phyloP scores from a whole-genome alignment of 2,329 filamentous ascomycete genomes.

The Mycosphaerelloides madeirae region DNA sequence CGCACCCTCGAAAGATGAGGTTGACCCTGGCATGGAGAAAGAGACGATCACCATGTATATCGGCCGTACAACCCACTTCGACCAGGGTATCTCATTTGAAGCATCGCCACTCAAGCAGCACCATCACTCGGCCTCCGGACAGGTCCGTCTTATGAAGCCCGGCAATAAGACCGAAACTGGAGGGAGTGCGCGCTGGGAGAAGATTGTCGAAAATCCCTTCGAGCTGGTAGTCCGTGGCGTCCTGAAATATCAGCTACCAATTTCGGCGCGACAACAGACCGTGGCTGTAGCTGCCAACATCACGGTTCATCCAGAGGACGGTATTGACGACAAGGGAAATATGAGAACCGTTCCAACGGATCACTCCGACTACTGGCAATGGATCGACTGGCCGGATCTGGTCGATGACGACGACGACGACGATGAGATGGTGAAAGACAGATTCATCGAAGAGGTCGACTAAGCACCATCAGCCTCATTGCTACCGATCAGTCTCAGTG shows the following conservation, averaged over 20 bases:
- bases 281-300: slow-evolving; percentile 44
- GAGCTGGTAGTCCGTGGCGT: slow-evolving; percentile 89
- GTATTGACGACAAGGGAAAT: slow-evolving; percentile 23
- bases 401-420: slow-evolving; percentile 7
- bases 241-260: slow-evolving; percentile 70
- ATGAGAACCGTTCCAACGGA: slow-evolving; percentile 29
- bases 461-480: not conserved
- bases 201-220: slow-evolving; percentile 85
- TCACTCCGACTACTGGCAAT: slow-evolving; percentile 29
- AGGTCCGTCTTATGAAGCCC: slow-evolving; percentile 74
- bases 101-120: slow-evolving; percentile 78
- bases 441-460: slow-evolving; percentile 6
- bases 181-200: slow-evolving; percentile 82
- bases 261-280: slow-evolving; percentile 52
- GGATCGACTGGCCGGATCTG: slow-evolving; percentile 27
- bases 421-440: not conserved
- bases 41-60: slow-evolving; percentile 80
- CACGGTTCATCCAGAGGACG: slow-evolving; percentile 38
- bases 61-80: slow-evolving; percentile 81
- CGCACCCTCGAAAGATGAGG: slow-evolving; percentile 37
- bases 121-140: slow-evolving; percentile 68
- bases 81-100: slow-evolving; percentile 83
- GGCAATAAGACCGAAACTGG: slow-evolving; percentile 82
- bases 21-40: slow-evolving; percentile 48
- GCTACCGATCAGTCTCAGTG: slow-evolving; percentile 17